Evolutionary conservation across 495 filamentous ascomycete genomes (phyloP), one percentile per base, ranked within the genome.

Genomic region (Hypoxylon cercidicola): DNA sequence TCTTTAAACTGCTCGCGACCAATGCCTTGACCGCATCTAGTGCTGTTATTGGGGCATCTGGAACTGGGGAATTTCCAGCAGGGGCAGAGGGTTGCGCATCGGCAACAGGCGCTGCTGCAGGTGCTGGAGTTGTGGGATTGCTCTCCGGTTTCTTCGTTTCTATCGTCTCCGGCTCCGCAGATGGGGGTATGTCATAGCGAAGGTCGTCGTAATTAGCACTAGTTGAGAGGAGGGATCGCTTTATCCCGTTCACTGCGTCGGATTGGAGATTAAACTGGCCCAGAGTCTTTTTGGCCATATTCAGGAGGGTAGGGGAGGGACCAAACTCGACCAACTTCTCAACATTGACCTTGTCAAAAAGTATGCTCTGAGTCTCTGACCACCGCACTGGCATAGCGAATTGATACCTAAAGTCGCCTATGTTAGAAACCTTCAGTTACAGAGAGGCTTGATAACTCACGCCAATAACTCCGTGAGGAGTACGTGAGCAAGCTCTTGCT

Each of bases 341-440:
- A 12, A 92, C 93, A 46, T 85, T 85, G 73, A 92, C 90, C 65
- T 93, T 90, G 48, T 88, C 90, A 35, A 96, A 89, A 63, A 96
- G 88, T 49, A 96, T 90, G 88, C 94, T 92, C 77, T 96, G 92
- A 19, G 92, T 95, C 77, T 94, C 92, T 72, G 94, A 95, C 86
- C 92, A 96, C 85, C 92, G 85, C 47, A 96, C 92, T 35, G 92
- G 92, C 44, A 90, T 93, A 57, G 92, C 92, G 75, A 96, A 96
- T 78, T 96, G 92, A 77, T 68, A 68, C 44, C 65, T 68, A n/a
- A 56, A n/a, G 12, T 50, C 10, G 39, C 18, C 20, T 21, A n/a
- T 51, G 60, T 68, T 41, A 68, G 13, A 11, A 54, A 18, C 20
- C 4, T 11, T 1, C 20, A 52, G n/a, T 9, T 1, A 7, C 30